Evolutionary conservation across 2,329 filamentous ascomycete species (phyloP).

Genomic region (Didymella lethalis): DNA sequence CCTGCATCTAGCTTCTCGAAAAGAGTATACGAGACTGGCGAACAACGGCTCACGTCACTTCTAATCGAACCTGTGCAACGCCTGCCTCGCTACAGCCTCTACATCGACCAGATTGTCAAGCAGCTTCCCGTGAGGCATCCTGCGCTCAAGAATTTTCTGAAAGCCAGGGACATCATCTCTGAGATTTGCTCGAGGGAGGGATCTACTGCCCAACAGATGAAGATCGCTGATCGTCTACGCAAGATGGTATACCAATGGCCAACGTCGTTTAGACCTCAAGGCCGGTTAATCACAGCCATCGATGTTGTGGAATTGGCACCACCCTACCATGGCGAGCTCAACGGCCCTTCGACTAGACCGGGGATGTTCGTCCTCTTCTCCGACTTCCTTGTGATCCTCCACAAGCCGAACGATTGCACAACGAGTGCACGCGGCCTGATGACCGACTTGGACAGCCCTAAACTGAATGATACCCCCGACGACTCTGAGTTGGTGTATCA

Average conservation of each 20-base stretch:
- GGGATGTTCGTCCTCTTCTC: conserved; percentile 86
- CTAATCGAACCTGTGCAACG: conserved; percentile 97
- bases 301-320: conserved; percentile 80
- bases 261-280: conserved; percentile 71
- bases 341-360: conserved; percentile 56
- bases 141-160: conserved; percentile 81
- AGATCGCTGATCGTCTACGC: conserved; percentile 75
- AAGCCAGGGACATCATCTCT: conserved; percentile 90
- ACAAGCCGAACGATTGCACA: conserved; percentile 69
- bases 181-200: conserved; percentile 95
- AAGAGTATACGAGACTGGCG: conserved; percentile 81
- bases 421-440: conserved; percentile 78
- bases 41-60: conserved; percentile 88
- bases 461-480: conserved; percentile 50
- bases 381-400: conserved; percentile 79
- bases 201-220: conserved; percentile 72
- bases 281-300: conserved; percentile 79
- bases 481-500: conserved; percentile 74
- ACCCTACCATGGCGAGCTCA: conserved; percentile 67
- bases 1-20: conserved; percentile 83
- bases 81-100: conserved; percentile 89
- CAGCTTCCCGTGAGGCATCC: conserved; percentile 87
- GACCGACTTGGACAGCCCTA: conserved; percentile 84
- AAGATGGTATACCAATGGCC: conserved; percentile 83
- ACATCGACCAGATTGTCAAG: conserved; percentile 93